Percentiles rank a stretch among this genome's conserved stretches.
Conservation (phyloP, 179 eudicot species). For the Sideroxylon spinosum region DNA sequence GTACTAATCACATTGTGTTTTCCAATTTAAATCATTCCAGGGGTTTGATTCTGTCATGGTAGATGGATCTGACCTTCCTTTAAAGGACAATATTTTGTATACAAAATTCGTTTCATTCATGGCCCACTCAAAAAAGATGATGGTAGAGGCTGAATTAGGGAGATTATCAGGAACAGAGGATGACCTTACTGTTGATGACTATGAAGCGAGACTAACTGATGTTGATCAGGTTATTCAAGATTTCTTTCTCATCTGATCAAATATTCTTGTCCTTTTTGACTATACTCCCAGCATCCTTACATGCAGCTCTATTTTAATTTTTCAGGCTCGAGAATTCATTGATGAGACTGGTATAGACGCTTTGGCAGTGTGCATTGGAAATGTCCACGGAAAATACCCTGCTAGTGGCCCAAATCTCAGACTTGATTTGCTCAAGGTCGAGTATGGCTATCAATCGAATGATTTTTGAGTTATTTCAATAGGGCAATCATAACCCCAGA, state of each 20-base stretch:
- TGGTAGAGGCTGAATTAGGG: conserved; percentile 97
- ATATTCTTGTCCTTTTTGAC: not conserved
- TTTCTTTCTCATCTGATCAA: conserved; percentile 5
- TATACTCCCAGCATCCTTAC: not conserved
- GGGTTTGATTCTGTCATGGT: conserved; percentile 95
- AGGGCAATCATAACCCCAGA: not conserved
- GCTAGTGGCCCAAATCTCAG: conserved; percentile 80
- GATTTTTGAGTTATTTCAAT: not conserved
- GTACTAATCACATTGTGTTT: not conserved
- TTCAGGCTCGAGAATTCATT: conserved; percentile 84
- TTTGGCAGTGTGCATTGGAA: conserved; percentile 96
- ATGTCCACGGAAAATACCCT: conserved; percentile 97
- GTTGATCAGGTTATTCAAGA: conserved; percentile 51
- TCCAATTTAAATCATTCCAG: conserved; percentile 34
- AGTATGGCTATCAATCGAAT: not conserved
- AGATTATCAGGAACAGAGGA: conserved; percentile 97
- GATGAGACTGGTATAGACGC: conserved; percentile 85
- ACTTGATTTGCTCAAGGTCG: conserved; percentile 94
- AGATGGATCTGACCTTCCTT: conserved; percentile 91
- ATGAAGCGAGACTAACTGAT: conserved; percentile 87
- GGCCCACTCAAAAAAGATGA: conserved; percentile 64
- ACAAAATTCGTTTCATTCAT: conserved; percentile 61
- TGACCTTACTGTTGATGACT: conserved; percentile 82
- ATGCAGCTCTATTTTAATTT: conserved; percentile 19
- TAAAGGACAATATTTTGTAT: conserved; percentile 67